Percentiles rank a stretch among this genome's conserved stretches.
phyloP scores from a whole-genome alignment of 306 rosid species.

The Coriaria nepalensis region DNA sequence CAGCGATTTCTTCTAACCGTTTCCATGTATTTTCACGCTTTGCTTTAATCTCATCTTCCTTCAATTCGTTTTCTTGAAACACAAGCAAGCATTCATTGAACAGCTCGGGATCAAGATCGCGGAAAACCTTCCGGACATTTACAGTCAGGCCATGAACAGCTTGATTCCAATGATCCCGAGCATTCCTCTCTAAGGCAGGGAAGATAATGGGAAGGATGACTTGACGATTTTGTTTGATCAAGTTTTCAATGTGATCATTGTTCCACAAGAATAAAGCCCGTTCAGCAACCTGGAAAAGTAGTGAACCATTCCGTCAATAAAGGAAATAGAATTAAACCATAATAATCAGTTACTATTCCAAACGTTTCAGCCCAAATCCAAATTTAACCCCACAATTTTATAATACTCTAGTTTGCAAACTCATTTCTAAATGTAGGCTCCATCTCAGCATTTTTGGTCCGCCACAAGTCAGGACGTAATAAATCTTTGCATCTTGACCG shows the following conservation, averaged over 20 bases:
- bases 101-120: slow-evolving; percentile 54
- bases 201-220: slow-evolving; percentile 63
- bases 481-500: too few relatives aligned
- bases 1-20: slow-evolving; percentile 54
- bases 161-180: slow-evolving; percentile 68
- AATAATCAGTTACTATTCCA: not conserved
- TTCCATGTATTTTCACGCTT: slow-evolving; percentile 58
- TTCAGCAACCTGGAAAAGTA: slow-evolving; percentile 54
- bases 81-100: slow-evolving; percentile 47
- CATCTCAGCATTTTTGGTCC: too few relatives aligned
- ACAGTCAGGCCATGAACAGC: slow-evolving; percentile 69
- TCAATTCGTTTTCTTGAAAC: slow-evolving; percentile 43
- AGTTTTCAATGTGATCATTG: slow-evolving; percentile 61
- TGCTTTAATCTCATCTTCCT: slow-evolving; percentile 29
- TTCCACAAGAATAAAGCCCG: slow-evolving; percentile 74
- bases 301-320: slow-evolving; percentile 6
- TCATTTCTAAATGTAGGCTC: too few relatives aligned
- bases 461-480: too few relatives aligned
- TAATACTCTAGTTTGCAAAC: too few relatives aligned
- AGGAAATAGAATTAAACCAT: not conserved
- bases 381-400: too few relatives aligned
- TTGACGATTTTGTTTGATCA: slow-evolving; percentile 52
- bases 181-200: slow-evolving; percentile 66
- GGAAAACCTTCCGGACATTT: slow-evolving; percentile 55
- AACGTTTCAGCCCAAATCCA: too few relatives aligned